phyloP scores from a whole-genome alignment of 2,329 filamentous ascomycete genomes.

The Fusarium fracticaudum region DNA sequence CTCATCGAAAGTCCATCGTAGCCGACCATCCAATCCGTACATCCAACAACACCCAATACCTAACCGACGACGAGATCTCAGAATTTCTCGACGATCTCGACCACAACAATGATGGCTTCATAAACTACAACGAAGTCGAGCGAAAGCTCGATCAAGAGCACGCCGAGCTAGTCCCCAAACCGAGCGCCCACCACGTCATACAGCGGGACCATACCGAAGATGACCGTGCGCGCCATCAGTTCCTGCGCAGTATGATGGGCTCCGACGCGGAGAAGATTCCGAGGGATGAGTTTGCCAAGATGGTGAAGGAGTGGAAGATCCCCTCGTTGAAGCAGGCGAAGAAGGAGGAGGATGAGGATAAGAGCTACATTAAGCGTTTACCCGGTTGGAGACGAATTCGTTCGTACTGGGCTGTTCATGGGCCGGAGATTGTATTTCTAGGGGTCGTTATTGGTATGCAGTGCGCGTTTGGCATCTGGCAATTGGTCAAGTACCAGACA shows the following conservation, averaged over 20 bases:
- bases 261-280: slow-evolving; percentile 54
- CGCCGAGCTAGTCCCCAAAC: slow-evolving; percentile 58
- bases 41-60: slow-evolving; percentile 44
- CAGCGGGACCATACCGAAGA: slow-evolving; percentile 47
- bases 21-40: slow-evolving; percentile 42
- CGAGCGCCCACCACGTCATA: slow-evolving; percentile 57
- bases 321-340: slow-evolving; percentile 58
- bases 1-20: slow-evolving; percentile 21
- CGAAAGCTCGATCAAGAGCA: slow-evolving; percentile 63
- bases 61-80: slow-evolving; percentile 60
- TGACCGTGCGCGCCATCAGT: slow-evolving; percentile 58
- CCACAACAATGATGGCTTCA: slow-evolving; percentile 59
- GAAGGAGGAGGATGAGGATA: slow-evolving; percentile 57
- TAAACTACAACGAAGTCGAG: slow-evolving; percentile 63
- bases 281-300: slow-evolving; percentile 56
- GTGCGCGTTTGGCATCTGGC: slow-evolving; percentile 64
- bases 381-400: slow-evolving; percentile 56
- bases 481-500: slow-evolving; percentile 62
- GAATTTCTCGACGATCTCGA: slow-evolving; percentile 64
- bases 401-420: slow-evolving; percentile 65
- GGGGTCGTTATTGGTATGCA: slow-evolving; percentile 58
- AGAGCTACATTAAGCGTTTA: slow-evolving; percentile 57
- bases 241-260: slow-evolving; percentile 61
- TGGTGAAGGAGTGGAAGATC: slow-evolving; percentile 58
- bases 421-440: slow-evolving; percentile 61